A percentile compares a stretch with the other conserved stretches of the same genome.
phyloP scores from a whole-genome alignment of 495 filamentous ascomycete species.

The Xylaria acuta region DNA sequence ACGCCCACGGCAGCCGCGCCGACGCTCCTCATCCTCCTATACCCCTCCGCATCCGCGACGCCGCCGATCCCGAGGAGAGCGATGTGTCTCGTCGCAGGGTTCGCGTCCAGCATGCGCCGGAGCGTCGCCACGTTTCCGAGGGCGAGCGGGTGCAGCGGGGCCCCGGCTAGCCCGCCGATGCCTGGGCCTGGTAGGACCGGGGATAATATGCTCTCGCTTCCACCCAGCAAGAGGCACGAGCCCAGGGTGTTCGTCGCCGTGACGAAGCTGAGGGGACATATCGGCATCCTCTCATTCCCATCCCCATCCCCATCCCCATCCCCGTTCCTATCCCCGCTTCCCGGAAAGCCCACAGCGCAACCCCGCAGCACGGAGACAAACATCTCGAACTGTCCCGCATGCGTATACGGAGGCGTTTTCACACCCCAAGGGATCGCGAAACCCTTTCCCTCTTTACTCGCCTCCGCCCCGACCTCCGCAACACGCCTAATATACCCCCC shows the following conservation, averaged over 20 bases:
- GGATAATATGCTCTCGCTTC: conserved; percentile 15
- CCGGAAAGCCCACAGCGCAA: too few relatives aligned
- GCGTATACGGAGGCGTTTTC: conserved; percentile 76
- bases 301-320: too few relatives aligned
- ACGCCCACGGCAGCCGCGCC: conserved; percentile 69
- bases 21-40: conserved; percentile 64
- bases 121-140: conserved; percentile 73
- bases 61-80: conserved; percentile 71
- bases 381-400: conserved; percentile 62
- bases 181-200: conserved; percentile 55
- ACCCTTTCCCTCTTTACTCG: too few relatives aligned
- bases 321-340: too few relatives aligned
- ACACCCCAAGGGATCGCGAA: conserved; percentile 59
- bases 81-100: conserved; percentile 44
- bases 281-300: not conserved
- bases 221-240: conserved; percentile 61
- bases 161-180: conserved; percentile 70
- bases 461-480: not conserved
- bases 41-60: conserved; percentile 64
- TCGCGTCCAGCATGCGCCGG: conserved; percentile 58
- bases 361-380: conserved; percentile 58
- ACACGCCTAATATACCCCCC: conserved; percentile 54
- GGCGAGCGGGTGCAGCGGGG: conserved; percentile 73
- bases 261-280: conserved; percentile 63
- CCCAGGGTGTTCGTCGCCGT: conserved; percentile 77